Evolutionary conservation across 805 yeast species (phyloP), one percentile per base, ranked within the genome.

Genomic region (Candida silvicultrix): DNA sequence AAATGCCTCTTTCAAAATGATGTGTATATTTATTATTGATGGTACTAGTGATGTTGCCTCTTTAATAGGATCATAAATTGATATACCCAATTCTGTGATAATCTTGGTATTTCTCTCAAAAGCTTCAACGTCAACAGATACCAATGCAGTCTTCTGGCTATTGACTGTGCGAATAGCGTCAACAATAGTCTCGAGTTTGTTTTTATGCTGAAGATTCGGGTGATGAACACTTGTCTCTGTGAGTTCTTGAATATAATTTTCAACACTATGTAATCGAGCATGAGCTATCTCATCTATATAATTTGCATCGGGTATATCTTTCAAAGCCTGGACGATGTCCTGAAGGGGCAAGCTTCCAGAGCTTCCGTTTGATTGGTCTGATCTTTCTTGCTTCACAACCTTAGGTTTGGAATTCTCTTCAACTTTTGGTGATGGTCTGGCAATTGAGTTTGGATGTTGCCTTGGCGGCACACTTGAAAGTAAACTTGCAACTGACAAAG

Each of bases 81-180:
- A 62, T 2, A 78, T 63, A 0, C 83, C 83, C 28, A 78, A 68
- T 52, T 78, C 83, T 0, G 80, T 77, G 4, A 78, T 65, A 9
- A 62, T 45, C 18, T 63, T 55, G 10, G 60, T 60, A 49, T 72
- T 59, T 16, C 51, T 44, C 52, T 78, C 83, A 64, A 59, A 77
- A 2, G 81, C 81, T 56, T 78, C 83, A 2, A 75, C 63, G 54
- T 78, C 83, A 37, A 78, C 57, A 16, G 71, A 63, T 41, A 77
- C 63, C 9, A 44, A n/a, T 5, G 35, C 28, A 19, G 18, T 19
- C 15, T 23, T 34, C 10, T 32, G 25, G 10, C 23, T 18, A 40
- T 44, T 39, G 6, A 35, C 32, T 10, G 22, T 15, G 5, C 16
- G 12, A 15, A 44, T 25, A 18, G 37, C 29, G 4, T 22, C 29